These are phyloP conservation scores for Dictyostelium purpureum DNA, from an alignment of 78 protist genomes.

Conservation along the genomic window DNA sequence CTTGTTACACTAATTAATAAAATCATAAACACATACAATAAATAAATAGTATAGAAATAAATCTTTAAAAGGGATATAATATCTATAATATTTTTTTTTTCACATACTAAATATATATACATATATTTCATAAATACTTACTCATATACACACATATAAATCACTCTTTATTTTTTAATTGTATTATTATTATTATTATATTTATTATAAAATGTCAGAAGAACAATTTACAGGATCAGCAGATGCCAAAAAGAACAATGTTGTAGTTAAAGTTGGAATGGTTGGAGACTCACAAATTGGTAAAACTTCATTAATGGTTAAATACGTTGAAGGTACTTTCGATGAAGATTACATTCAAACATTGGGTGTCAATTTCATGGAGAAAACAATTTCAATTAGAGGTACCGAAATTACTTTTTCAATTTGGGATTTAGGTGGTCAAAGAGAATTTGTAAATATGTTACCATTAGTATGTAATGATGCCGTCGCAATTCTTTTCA, in stretches of 20 bases:
- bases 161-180: too few relatives aligned
- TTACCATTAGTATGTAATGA: slow-evolving; percentile 97
- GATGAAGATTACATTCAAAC: slow-evolving; percentile 98
- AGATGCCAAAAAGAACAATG: slow-evolving; percentile 84
- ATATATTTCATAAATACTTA: too few relatives aligned
- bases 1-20: too few relatives aligned
- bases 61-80: background rate
- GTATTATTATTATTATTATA: too few relatives aligned
- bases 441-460: slow-evolving; percentile 97
- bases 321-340: slow-evolving; percentile 95
- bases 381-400: slow-evolving; percentile 91
- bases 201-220: slow-evolving; percentile 29
- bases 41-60: background rate
- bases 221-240: slow-evolving; percentile 72
- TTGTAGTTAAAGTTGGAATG: slow-evolving; percentile 96
- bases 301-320: slow-evolving; percentile 97
- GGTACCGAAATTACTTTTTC: slow-evolving; percentile 94
- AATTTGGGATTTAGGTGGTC: slow-evolving; percentile 99
- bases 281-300: slow-evolving; percentile 97
- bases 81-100: too few relatives aligned
- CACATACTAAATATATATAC: background rate
- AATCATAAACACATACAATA: background rate
- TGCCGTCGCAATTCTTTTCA: slow-evolving; percentile 96
- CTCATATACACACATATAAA: background rate
- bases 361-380: slow-evolving; percentile 99